These are phyloP conservation scores for Pythium aphanidermatum DNA, from an alignment of 352 stramenopile species.

Conservation along the genomic window DNA sequence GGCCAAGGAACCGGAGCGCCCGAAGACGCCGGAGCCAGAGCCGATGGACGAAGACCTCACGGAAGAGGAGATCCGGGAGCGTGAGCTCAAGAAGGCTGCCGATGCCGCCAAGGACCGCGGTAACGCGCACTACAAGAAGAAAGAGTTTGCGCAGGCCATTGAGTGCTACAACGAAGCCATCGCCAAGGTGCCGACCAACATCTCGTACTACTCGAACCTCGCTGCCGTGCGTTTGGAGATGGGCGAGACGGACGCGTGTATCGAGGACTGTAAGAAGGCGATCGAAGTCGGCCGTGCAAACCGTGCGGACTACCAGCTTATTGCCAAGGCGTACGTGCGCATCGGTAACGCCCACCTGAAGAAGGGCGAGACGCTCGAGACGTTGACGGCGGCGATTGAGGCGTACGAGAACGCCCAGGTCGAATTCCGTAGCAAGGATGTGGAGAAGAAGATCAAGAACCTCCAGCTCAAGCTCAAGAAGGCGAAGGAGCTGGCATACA, in stretches of 20 bases:
- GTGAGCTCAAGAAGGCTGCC: slow-evolving; percentile 59
- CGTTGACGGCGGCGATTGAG: slow-evolving; percentile 77
- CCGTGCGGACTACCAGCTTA: slow-evolving; percentile 93
- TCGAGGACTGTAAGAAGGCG: slow-evolving; percentile 92
- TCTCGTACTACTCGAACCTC: slow-evolving; percentile 97
- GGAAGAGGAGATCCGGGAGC: slow-evolving; percentile 75
- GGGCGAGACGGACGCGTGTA: slow-evolving; percentile 93
- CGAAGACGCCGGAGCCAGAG: slow-evolving; percentile 38
- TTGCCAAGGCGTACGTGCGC: slow-evolving; percentile 94
- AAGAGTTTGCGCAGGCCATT: slow-evolving; percentile 93
- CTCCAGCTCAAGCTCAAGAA: slow-evolving; percentile 96
- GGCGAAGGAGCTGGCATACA: slow-evolving; percentile 91
- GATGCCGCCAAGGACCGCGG: slow-evolving; percentile 92
- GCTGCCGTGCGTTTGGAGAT: slow-evolving; percentile 96
- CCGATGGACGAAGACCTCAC: slow-evolving; percentile 82
- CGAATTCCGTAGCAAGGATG: slow-evolving; percentile 88
- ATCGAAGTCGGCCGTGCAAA: slow-evolving; percentile 95
- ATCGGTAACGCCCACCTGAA: slow-evolving; percentile 97
- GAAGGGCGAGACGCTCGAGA: slow-evolving; percentile 88
- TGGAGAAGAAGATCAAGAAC: slow-evolving; percentile 94
- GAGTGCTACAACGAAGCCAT: slow-evolving; percentile 96
- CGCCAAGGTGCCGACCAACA: slow-evolving; percentile 93
- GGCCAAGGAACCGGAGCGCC: slow-evolving; percentile 25
- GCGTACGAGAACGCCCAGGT: slow-evolving; percentile 84
- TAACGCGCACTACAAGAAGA: slow-evolving; percentile 97